These are phyloP conservation scores for Candida montana DNA, from an alignment of 805 yeast species.

Conservation along the genomic window DNA sequence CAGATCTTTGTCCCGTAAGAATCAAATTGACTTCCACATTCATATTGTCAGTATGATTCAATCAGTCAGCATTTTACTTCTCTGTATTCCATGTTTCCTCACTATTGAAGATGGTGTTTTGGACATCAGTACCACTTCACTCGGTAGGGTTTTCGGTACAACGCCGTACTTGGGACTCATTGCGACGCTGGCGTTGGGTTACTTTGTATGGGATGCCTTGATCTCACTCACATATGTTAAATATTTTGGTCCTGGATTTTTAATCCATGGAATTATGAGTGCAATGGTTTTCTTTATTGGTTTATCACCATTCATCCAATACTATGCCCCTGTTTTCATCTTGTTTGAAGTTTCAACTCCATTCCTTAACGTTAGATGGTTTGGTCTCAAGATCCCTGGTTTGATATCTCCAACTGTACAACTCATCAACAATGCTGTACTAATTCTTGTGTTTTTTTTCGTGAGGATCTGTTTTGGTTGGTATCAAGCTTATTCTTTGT, in stretches of 20 bases:
- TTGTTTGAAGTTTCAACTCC: slow-evolving; percentile 82
- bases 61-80: slow-evolving; percentile 55
- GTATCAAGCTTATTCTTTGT: slow-evolving; percentile 49
- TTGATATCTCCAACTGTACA: slow-evolving; percentile 46
- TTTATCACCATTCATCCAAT: slow-evolving; percentile 61
- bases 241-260: slow-evolving; percentile 67
- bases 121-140: slow-evolving; percentile 5
- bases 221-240: slow-evolving; percentile 52
- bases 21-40: slow-evolving; percentile 67
- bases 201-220: slow-evolving; percentile 77
- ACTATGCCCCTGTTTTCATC: slow-evolving; percentile 69
- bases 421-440: slow-evolving; percentile 57
- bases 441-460: slow-evolving; percentile 59
- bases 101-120: not conserved
- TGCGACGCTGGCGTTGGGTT: slow-evolving; percentile 62
- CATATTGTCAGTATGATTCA: slow-evolving; percentile 88
- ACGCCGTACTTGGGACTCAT: slow-evolving; percentile 69
- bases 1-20: slow-evolving; percentile 31
- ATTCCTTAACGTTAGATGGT: slow-evolving; percentile 83
- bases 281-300: slow-evolving; percentile 59
- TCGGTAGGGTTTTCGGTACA: slow-evolving; percentile 54
- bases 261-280: slow-evolving; percentile 74
- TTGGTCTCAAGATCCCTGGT: slow-evolving; percentile 63
- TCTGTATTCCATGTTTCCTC: slow-evolving; percentile 20
- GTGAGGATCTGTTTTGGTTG: slow-evolving; percentile 77